Conservation (phyloP, 2,329 filamentous ascomycete genomes). For the Clonostachys solani region DNA sequence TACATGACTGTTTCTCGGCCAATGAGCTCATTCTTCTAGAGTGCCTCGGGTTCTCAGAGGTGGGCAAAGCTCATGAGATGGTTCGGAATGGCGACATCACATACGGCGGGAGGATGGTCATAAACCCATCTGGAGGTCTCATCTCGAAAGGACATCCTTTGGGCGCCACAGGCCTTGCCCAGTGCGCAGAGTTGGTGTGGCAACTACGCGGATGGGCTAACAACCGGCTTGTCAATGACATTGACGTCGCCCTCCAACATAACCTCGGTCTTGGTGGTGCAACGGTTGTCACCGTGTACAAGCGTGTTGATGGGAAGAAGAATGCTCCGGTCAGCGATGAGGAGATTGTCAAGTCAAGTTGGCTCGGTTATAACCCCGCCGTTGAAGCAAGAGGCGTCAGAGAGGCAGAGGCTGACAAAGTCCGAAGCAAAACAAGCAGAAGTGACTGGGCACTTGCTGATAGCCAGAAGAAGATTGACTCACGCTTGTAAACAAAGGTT, state of each 20-base stretch:
- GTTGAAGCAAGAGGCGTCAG: background rate
- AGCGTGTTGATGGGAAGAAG: constrained; percentile 11
- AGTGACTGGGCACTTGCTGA: too few species aligned
- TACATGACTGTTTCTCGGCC: constrained; percentile 21
- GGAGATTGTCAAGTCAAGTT: background rate
- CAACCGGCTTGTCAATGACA: constrained; percentile 11
- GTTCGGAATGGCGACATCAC: background rate
- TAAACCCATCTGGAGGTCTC: constrained; percentile 17
- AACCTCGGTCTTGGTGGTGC: constrained; percentile 20
- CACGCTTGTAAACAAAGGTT: too few species aligned
- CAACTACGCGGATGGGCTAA: constrained; percentile 21
- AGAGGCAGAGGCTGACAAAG: too few species aligned
- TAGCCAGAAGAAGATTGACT: too few species aligned
- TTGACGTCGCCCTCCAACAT: constrained; percentile 14
- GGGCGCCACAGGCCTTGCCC: constrained; percentile 19
- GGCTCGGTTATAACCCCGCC: background rate
- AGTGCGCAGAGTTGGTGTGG: constrained; percentile 20
- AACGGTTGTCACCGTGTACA: constrained; percentile 15
- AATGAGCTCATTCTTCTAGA: constrained; percentile 17
- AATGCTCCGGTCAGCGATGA: background rate
- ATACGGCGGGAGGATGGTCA: constrained; percentile 11
- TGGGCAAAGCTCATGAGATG: background rate
- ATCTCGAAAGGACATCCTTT: constrained; percentile 22
- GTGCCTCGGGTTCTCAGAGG: constrained; percentile 11
- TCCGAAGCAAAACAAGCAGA: too few species aligned